These are phyloP conservation scores for Dillenia turbinata DNA, from an alignment of 164 flowering plant species.

Conservation along the genomic window DNA sequence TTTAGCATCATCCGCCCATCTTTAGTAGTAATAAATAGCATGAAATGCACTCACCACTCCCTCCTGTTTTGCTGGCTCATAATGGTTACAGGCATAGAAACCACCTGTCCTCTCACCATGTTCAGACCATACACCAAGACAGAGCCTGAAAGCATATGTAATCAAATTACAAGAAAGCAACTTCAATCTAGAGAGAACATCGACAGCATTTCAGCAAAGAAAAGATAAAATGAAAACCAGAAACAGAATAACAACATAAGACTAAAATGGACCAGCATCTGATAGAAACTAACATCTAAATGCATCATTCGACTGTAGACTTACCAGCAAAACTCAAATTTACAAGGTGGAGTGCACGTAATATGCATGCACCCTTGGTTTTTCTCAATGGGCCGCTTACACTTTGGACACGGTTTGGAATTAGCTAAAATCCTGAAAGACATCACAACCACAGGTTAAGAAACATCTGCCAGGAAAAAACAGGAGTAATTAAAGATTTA, in stretches of 20 bases:
- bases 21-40: no score
- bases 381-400: constrained; percentile 85
- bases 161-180: constrained; percentile 1
- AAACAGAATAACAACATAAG: no score
- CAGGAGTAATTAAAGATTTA: no score
- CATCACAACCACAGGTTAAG: constrained; percentile 1
- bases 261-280: no score
- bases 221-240: background rate
- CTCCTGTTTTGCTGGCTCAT: constrained; percentile 94
- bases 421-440: constrained; percentile 62
- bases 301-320: background rate
- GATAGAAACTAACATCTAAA: background rate
- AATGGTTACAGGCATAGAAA: constrained; percentile 97
- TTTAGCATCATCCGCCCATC: no score
- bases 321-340: constrained; percentile 79
- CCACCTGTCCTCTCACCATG: constrained; percentile 99
- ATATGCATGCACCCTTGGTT: constrained; percentile 91
- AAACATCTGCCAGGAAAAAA: no score
- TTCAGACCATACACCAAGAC: constrained; percentile 98
- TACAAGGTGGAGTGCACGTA: constrained; percentile 75
- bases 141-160: constrained; percentile 59
- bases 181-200: background rate
- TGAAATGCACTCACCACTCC: constrained; percentile 53
- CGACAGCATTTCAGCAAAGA: background rate
- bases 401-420: constrained; percentile 85